These are phyloP conservation scores for Chalara sp. DNA, from an alignment of 2,329 filamentous ascomycete species.

Conservation along the genomic window DNA sequence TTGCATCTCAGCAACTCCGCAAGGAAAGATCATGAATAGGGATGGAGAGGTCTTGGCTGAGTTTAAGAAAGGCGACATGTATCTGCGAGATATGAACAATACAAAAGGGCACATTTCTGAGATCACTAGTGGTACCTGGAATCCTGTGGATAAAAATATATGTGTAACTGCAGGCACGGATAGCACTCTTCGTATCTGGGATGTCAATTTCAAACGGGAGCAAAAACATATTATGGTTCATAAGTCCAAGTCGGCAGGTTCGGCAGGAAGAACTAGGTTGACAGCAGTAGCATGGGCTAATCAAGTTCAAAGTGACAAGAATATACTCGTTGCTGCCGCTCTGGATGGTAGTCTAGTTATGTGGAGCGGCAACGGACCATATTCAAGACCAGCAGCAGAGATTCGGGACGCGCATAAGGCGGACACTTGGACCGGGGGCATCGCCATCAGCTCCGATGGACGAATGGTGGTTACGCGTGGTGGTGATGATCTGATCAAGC, in stretches of 20 bases:
- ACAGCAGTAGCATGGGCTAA: slow-evolving; percentile 85
- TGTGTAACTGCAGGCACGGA: slow-evolving; percentile 91
- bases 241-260: slow-evolving; percentile 84
- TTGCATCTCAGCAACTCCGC: slow-evolving; percentile 81
- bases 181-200: slow-evolving; percentile 94
- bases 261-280: slow-evolving; percentile 87
- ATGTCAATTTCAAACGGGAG: slow-evolving; percentile 80
- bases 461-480: slow-evolving; percentile 85
- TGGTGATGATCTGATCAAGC: slow-evolving; percentile 86
- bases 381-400: slow-evolving; percentile 73
- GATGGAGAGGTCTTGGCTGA: slow-evolving; percentile 83
- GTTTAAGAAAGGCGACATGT: slow-evolving; percentile 98
- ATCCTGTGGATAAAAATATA: slow-evolving; percentile 75
- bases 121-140: slow-evolving; percentile 84
- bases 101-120: slow-evolving; percentile 96
- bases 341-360: slow-evolving; percentile 86
- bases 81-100: slow-evolving; percentile 92
- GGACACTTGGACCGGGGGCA: slow-evolving; percentile 84
- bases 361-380: slow-evolving; percentile 87
- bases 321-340: slow-evolving; percentile 73
- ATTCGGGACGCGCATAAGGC: slow-evolving; percentile 75
- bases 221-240: slow-evolving; percentile 95
- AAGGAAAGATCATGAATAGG: slow-evolving; percentile 81
- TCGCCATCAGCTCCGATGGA: slow-evolving; percentile 88
- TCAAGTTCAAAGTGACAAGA: slow-evolving; percentile 68